These are phyloP conservation scores for Cyberlindnera saturnus DNA, from an alignment of 805 yeast genomes.

Conservation along the genomic window DNA sequence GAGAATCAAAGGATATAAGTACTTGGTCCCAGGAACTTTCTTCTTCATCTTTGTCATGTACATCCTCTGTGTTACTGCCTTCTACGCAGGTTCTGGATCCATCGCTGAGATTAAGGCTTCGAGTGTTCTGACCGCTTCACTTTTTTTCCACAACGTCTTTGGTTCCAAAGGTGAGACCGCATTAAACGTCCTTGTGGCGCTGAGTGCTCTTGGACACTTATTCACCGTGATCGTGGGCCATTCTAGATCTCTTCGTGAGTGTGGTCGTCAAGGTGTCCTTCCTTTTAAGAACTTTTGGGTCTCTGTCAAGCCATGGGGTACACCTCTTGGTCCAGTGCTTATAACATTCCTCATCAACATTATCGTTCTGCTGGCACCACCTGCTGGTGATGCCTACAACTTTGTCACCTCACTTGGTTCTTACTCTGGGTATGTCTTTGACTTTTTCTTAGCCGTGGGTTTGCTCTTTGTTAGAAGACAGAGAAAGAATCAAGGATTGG, in stretches of 20 bases:
- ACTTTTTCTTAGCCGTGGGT: constrained; percentile 54
- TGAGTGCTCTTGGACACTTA: constrained; percentile 44
- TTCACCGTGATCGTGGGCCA: constrained; percentile 43
- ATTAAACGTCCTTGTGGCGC: constrained; percentile 40
- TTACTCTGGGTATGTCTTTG: constrained; percentile 70
- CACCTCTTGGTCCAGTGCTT: constrained; percentile 55
- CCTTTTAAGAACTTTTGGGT: constrained; percentile 41
- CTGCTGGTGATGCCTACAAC: constrained; percentile 83
- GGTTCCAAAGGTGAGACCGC: constrained; percentile 36
- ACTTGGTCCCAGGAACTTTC: constrained; percentile 28
- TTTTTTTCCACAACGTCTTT: constrained; percentile 29
- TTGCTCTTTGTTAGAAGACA: constrained; percentile 49
- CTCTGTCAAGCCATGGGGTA: constrained; percentile 36
- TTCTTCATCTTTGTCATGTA: constrained; percentile 28
- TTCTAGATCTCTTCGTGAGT: constrained; percentile 43
- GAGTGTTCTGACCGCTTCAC: constrained; percentile 27
- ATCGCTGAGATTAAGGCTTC: constrained; percentile 25
- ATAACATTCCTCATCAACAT: constrained; percentile 69
- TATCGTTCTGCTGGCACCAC: constrained; percentile 66
- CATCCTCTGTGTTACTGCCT: constrained; percentile 30
- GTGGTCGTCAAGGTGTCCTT: constrained; percentile 45
- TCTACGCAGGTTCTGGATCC: constrained; percentile 27
- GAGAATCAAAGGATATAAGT: constrained; percentile 21
- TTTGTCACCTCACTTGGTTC: constrained; percentile 64
- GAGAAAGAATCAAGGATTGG: constrained; percentile 38